Conservation (phyloP, 2,329 filamentous ascomycete species). For the Aspergillus aculeatinus region DNA sequence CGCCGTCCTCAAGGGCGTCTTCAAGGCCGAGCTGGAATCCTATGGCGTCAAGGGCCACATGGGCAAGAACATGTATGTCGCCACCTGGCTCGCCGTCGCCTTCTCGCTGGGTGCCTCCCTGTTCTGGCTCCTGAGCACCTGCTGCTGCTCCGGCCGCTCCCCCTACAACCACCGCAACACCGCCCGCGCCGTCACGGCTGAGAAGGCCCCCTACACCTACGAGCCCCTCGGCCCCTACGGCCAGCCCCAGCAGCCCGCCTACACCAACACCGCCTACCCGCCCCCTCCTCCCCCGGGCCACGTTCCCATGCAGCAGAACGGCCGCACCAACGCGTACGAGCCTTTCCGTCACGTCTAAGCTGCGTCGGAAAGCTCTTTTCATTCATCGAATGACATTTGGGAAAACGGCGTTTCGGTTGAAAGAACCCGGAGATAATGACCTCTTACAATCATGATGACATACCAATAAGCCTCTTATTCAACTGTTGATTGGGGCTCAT, state of each 20-base stretch:
- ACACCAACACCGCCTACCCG: conserved; percentile 30
- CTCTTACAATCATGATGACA: background rate
- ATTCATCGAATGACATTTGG: background rate
- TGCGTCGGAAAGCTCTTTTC: background rate
- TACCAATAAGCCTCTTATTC: background rate
- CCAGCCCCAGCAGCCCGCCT: conserved; percentile 22
- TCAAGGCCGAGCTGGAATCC: conserved; percentile 64
- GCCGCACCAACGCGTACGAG: conserved; percentile 36
- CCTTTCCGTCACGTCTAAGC: conserved; percentile 39
- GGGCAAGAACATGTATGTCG: conserved; percentile 67
- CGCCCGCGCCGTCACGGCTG: conserved; percentile 49
- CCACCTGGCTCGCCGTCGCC: conserved; percentile 76
- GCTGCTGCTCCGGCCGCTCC: conserved; percentile 78
- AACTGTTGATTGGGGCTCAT: background rate
- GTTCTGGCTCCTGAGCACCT: conserved; percentile 90
- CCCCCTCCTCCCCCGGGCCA: conserved; percentile 23
- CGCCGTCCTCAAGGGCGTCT: conserved; percentile 64
- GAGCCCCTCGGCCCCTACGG: conserved; percentile 49
- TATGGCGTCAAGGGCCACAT: conserved; percentile 70
- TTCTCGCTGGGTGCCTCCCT: conserved; percentile 73
- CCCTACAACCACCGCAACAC: conserved; percentile 47
- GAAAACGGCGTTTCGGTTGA: background rate
- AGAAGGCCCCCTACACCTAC: conserved; percentile 63
- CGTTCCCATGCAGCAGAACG: conserved; percentile 23
- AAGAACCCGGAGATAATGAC: background rate